Evolutionary conservation across 805 yeast genomes (phyloP), one percentile per base, ranked within the genome.

Genomic region (Spathaspora hagerdaliae): DNA sequence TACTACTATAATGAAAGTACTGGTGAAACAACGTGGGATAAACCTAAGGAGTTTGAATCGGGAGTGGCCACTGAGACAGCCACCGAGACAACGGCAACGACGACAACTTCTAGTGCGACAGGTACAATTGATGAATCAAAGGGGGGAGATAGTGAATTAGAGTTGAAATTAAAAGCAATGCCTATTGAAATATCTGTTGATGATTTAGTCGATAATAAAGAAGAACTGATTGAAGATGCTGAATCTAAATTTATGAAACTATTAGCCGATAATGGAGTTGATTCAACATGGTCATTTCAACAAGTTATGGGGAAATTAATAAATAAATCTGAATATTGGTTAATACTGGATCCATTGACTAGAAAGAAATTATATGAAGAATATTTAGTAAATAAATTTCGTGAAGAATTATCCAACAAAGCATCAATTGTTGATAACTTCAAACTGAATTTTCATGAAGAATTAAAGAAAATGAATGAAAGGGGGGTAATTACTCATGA

Each of bases 21-120:
- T 0, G 75, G 79, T 6, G 81, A 82, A 55, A 83, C 94, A 14
- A 81, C 83, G 0, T 91, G 97, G 97, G 86, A 82, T 14, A 63
- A 79, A n/a, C 96, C 96, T 0, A 69, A 59, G 1, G 82, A 74
- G 31, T 69, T 78, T 13, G 24, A 19, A 5, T 19, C 24, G 24
- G 5, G 4, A 19, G 24, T 19, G 4, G 24, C 24, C 24, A 5
- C 2, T 38, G 47, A 14, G 15, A 32, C 31, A 32, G 47, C 39
- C n/a, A 37, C 31, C 2, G 42, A 31, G 14, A 38, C 10, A 24
- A 13, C 26, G 14, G 27, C 13, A n/a, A n/a, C n/a, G n/a, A n/a
- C n/a, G n/a, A n/a, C n/a, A n/a, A 27, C 15, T 27, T 24, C 43
- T n/a, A 13, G 26, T 15, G 29, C 38, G 19, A 31, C 12, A 12